These are phyloP conservation scores for Pseudogymnoascus sp. DNA, from an alignment of 2,329 filamentous ascomycete genomes.

Conservation along the genomic window DNA sequence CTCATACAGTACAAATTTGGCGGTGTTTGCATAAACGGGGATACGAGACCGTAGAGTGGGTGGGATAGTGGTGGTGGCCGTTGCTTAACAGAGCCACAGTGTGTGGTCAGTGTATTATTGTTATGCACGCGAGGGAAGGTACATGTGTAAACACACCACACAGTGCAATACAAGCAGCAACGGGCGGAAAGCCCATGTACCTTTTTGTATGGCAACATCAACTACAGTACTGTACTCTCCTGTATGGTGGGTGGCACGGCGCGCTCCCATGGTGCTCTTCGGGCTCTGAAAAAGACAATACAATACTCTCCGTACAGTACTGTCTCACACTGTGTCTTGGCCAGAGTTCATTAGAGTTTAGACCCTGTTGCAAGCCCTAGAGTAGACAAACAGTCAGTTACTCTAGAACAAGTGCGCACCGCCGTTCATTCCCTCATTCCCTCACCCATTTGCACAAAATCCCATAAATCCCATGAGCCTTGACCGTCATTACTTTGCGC, in stretches of 20 bases:
- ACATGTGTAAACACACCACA: not conserved
- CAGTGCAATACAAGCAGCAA: not conserved
- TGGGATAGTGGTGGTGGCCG: not conserved
- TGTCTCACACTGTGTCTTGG: slow-evolving; percentile 1
- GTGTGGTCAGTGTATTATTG: not conserved
- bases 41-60: not conserved
- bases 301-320: not conserved
- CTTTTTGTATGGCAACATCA: not conserved
- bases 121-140: slow-evolving; percentile 4
- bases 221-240: too few species aligned
- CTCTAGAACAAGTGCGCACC: not conserved
- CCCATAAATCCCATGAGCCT: slow-evolving; percentile 4
- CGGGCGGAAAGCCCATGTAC: not conserved
- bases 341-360: not conserved
- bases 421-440: not conserved
- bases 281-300: not conserved
- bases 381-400: not conserved
- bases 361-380: slow-evolving; percentile 7
- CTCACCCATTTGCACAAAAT: too few species aligned
- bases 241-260: not conserved
- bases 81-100: not conserved
- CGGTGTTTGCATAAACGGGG: slow-evolving; percentile 2
- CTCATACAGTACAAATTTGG: not conserved
- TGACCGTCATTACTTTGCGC: not conserved
- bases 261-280: not conserved